Evolutionary conservation across 2,329 filamentous ascomycete species (phyloP).

Genomic region (Fusarium humuli): DNA sequence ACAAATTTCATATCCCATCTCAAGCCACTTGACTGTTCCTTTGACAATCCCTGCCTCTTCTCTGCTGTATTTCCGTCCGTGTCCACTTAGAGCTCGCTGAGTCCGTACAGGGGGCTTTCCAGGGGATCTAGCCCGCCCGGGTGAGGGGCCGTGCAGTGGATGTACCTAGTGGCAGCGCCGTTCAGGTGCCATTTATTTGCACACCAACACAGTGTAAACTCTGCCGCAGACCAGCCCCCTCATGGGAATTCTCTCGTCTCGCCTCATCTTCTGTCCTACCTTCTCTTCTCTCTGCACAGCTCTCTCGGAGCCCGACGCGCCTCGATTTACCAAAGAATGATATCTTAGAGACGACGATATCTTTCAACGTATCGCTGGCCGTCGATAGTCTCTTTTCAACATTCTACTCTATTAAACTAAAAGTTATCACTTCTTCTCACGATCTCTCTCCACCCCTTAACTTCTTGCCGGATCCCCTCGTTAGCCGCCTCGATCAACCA

Average conservation of each 20-base stretch:
- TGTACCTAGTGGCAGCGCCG: conserved; percentile 23
- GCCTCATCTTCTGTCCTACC: conserved; percentile 32
- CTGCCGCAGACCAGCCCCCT: conserved; percentile 40
- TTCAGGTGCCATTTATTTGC: conserved; percentile 29
- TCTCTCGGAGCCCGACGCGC: conserved; percentile 40
- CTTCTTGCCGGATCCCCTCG: conserved; percentile 24
- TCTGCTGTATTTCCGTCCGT: conserved; percentile 30
- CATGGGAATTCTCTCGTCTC: conserved; percentile 38
- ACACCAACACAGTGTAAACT: conserved; percentile 41
- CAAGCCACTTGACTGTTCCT: conserved; percentile 30
- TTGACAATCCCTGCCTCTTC: conserved; percentile 18
- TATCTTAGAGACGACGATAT: conserved; percentile 34
- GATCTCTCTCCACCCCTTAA: conserved; percentile 25
- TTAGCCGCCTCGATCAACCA: conserved; percentile 30
- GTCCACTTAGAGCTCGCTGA: conserved; percentile 36
- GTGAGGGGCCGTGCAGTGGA: conserved; percentile 25
- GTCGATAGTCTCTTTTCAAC: conserved; percentile 6
- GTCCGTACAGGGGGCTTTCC: conserved; percentile 23
- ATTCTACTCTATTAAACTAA: conserved; percentile 8
- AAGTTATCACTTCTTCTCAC: conserved; percentile 24
- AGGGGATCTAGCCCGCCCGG: conserved; percentile 25
- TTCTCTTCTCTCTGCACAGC: conserved; percentile 34
- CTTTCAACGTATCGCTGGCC: conserved; percentile 25
- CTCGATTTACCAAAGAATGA: conserved; percentile 38
- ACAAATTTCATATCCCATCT: conserved; percentile 32